Percentiles rank a stretch among this genome's conserved stretches.
Evolutionary conservation across 768 basidiomycete species (phyloP).

Genomic region (Amanita phalloides): DNA sequence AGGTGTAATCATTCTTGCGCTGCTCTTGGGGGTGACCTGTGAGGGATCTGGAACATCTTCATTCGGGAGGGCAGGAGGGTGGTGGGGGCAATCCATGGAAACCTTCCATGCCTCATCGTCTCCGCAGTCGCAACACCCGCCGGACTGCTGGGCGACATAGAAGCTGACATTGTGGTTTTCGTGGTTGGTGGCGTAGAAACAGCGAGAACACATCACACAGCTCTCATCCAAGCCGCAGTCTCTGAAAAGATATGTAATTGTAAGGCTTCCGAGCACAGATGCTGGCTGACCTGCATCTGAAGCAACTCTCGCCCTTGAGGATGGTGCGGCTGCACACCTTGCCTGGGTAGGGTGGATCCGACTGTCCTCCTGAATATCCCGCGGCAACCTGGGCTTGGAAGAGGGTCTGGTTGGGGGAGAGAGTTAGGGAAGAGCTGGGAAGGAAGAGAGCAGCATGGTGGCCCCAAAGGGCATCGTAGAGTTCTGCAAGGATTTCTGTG

Average conservation of each 20-base stretch:
- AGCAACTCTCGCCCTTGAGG: conserved; percentile 86
- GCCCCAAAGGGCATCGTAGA: conserved; percentile 80
- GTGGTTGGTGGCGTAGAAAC: conserved; percentile 87
- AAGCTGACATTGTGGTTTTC: conserved; percentile 85
- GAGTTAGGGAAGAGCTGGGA: conserved; percentile 47
- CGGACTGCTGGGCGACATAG: conserved; percentile 85
- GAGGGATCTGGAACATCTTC: conserved; percentile 16
- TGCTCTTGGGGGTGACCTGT: conserved; percentile 30
- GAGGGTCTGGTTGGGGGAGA: conserved; percentile 53
- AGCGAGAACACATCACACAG: conserved; percentile 82
- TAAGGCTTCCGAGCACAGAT: neutral
- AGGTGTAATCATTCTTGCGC: conserved; percentile 29
- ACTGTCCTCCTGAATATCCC: conserved; percentile 46
- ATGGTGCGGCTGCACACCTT: conserved; percentile 79
- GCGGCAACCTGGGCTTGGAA: conserved; percentile 59
- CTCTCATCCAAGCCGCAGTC: conserved; percentile 88
- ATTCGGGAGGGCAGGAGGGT: conserved; percentile 41
- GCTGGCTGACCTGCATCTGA: conserved; percentile 78
- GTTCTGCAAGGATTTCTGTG: conserved; percentile 70
- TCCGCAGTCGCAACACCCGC: conserved; percentile 93
- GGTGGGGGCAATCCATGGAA: conserved; percentile 59
- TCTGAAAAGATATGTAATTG: conserved; percentile 28
- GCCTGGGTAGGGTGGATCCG: conserved; percentile 52
- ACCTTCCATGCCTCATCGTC: conserved; percentile 81
- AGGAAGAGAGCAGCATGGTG: conserved; percentile 64